Base-by-base conservation (phyloP, 2,329 filamentous ascomycete genomes). In the Acarospora socialis region DNA sequence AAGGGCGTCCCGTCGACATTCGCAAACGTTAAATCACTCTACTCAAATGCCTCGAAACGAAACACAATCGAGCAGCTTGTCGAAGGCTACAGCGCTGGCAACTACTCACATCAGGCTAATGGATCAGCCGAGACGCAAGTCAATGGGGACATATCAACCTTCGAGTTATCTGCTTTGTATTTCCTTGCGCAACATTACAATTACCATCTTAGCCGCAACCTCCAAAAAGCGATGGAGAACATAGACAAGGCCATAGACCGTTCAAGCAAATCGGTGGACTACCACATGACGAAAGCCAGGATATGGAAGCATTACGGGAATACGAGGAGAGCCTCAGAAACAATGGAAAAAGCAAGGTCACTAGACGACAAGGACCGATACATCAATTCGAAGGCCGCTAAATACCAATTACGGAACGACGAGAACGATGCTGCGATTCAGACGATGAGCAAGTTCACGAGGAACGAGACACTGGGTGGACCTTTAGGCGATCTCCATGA, bases 111-210 rank as follows among this genome's bases (percentile, higher is more conserved):
- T n/a, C 55, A 65, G 40, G 54, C 54, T 9, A 69, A 70, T 36
- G 63, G 58, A 15, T 65, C 58, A 12, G 58, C 57, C 26, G 56
- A 59, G 32, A 60, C 63, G 21, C 43, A 50, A 25, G 50, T 54
- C 4, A 67, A 68, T 35, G 66, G 63, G 15, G 63, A 73, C 30
- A 59, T 61, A n/a, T 58, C 64, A 5, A 63, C 61, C 21, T 87
- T 87, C 50, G 68, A 80, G 46, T 71, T 81, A 9, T 81, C 86
- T 2, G 81, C 81, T 9, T 70, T 86, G 30, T 95, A 92, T 57
- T 98, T 92, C 62, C 71, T 98, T 33, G 86, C 86, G 6, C 90
- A 95, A 51, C 92, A 98, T 58, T 92, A 94, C 66, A 90, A 93
- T 61, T 94, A 93, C 55, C 68, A 80, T 53, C 64, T 82, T 37